phyloP scores from a whole-genome alignment of 176 grass and related monocot genomes.

The Thinopyrum elongatum region DNA sequence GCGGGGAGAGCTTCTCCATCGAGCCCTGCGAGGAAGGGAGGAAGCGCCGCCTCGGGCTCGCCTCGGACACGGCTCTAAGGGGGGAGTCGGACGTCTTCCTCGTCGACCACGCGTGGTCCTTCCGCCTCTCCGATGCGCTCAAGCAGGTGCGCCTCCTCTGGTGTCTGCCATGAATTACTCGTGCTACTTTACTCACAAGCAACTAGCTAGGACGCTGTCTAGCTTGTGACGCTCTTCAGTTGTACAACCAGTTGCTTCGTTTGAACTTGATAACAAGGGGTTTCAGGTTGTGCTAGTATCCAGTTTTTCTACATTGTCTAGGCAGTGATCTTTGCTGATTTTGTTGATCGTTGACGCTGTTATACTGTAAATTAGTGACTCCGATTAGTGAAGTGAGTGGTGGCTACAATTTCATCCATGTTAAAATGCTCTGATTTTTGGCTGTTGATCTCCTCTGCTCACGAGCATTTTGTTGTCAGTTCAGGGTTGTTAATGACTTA shows the following conservation, averaged over 20 bases:
- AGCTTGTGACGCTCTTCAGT: not conserved
- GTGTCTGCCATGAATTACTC: not conserved
- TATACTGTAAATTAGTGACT: not conserved
- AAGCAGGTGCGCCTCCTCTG: slow-evolving; percentile 48
- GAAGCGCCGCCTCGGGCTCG: slow-evolving; percentile 60
- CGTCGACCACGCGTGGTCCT: slow-evolving; percentile 92
- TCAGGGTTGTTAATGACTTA: not conserved
- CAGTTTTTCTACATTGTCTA: not conserved
- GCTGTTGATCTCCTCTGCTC: not conserved
- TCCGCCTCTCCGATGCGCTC: slow-evolving; percentile 81
- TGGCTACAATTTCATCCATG: not conserved
- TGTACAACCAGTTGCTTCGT: not conserved
- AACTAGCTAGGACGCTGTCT: not conserved
- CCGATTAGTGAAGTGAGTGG: not conserved
- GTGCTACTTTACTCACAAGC: not conserved
- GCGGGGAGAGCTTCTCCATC: slow-evolving; percentile 68
- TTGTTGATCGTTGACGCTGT: not conserved
- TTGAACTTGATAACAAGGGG: not conserved
- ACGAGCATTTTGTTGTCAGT: not conserved
- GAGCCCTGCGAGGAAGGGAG: slow-evolving; percentile 61
- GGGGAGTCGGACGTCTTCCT: slow-evolving; percentile 80
- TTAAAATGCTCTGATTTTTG: not conserved
- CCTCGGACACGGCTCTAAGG: slow-evolving; percentile 17
- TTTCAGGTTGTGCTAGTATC: not conserved
- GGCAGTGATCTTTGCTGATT: not conserved